Percentiles rank a stretch among this genome's conserved stretches.
phyloP scores from a whole-genome alignment of 2,329 filamentous ascomycete genomes.

The Fusarium sp. region DNA sequence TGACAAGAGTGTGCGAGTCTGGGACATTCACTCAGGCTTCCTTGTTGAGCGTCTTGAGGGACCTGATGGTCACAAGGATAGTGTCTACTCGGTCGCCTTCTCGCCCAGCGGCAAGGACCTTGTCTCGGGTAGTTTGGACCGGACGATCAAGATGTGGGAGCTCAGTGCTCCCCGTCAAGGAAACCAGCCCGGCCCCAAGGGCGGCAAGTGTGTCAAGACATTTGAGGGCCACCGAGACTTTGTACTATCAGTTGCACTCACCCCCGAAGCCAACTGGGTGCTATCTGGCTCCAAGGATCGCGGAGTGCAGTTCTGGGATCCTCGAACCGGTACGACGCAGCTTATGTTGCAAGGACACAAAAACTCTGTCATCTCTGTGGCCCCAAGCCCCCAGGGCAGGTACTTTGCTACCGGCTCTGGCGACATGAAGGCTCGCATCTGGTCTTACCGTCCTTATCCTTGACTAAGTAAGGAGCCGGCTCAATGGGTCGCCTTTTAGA shows the following conservation, averaged over 20 bases:
- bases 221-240: constrained; percentile 99
- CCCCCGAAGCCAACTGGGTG: constrained; percentile 94
- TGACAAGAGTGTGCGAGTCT: constrained; percentile 97
- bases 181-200: constrained; percentile 75
- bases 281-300: constrained; percentile 97
- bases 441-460: constrained; percentile 75
- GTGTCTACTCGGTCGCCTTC: constrained; percentile 96
- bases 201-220: constrained; percentile 93
- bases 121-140: constrained; percentile 93
- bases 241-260: constrained; percentile 93
- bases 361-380: constrained; percentile 98
- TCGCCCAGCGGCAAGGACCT: constrained; percentile 92
- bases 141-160: constrained; percentile 99
- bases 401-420: constrained; percentile 97
- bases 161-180: constrained; percentile 77
- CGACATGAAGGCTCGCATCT: constrained; percentile 97
- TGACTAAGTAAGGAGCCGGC: constrained; percentile 43
- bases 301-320: constrained; percentile 99
- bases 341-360: constrained; percentile 99
- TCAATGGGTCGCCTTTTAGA: constrained; percentile 31
- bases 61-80: constrained; percentile 94
- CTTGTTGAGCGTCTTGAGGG: constrained; percentile 93
- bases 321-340: constrained; percentile 89
- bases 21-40: constrained; percentile 88
- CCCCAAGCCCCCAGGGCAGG: constrained; percentile 86